Percentiles rank a stretch among this genome's conserved stretches.
Evolutionary conservation across 495 filamentous ascomycete genomes (phyloP).

Genomic region (Penicillium silybi): DNA sequence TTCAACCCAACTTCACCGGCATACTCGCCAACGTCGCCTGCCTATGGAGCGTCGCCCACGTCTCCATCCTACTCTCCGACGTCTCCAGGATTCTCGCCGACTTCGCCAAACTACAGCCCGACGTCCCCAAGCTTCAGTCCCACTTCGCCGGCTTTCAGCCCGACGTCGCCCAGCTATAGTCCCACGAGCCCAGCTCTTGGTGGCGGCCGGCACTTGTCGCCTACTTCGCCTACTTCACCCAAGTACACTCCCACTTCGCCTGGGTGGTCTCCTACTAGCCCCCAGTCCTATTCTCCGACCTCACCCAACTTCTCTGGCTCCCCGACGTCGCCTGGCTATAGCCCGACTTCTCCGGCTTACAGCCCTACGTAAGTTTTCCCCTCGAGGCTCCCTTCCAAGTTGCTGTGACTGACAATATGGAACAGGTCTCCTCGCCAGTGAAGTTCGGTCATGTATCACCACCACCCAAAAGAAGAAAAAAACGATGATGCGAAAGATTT

Average conservation of each 20-base stretch:
- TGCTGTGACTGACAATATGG: slow-evolving; percentile 19
- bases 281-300: slow-evolving; percentile 71
- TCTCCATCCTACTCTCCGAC: slow-evolving; percentile 77
- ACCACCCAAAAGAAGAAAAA: slow-evolving; percentile 28
- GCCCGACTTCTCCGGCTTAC: slow-evolving; percentile 50
- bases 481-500: slow-evolving; percentile 36
- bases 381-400: not conserved
- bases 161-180: slow-evolving; percentile 61
- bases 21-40: slow-evolving; percentile 80
- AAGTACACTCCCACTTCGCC: slow-evolving; percentile 75
- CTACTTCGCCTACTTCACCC: slow-evolving; percentile 65
- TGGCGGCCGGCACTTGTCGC: slow-evolving; percentile 52
- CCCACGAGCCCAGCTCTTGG: slow-evolving; percentile 62
- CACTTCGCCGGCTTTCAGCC: slow-evolving; percentile 55
- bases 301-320: slow-evolving; percentile 66
- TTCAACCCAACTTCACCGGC: slow-evolving; percentile 75
- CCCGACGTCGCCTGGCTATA: slow-evolving; percentile 56
- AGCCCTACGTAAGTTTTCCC: slow-evolving; percentile 39
- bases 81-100: slow-evolving; percentile 79
- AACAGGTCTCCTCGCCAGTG: slow-evolving; percentile 50
- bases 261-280: slow-evolving; percentile 63
- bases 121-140: slow-evolving; percentile 61
- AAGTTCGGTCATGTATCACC: slow-evolving; percentile 38
- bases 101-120: slow-evolving; percentile 60
- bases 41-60: slow-evolving; percentile 60